Base-by-base conservation (phyloP, 2,329 filamentous ascomycete genomes). In the Curvularia eragrostidis region DNA sequence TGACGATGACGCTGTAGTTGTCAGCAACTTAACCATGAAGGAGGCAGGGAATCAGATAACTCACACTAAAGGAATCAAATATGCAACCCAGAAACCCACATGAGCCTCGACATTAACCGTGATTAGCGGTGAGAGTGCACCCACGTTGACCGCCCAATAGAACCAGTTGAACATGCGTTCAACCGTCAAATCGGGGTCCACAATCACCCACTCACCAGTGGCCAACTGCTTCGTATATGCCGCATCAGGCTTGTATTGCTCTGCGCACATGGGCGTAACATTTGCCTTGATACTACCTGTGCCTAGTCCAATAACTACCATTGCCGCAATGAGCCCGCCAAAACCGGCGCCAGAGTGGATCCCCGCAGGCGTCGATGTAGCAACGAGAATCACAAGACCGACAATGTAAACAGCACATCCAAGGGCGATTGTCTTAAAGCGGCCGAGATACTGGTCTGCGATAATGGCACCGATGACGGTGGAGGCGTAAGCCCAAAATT, bases 221-320 rank as follows among this genome's bases (percentile, higher is more conserved):
- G 48, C 39, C 26, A 56, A 36, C 13, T 48, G 56, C 19, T 48
- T 54, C 18, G 48, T 24, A 5, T 49, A 48, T 10, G 50, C 48
- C 2, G 30, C 26, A 7, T 54, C 30, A 21, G 47, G 44, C 30
- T 43, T 47, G 13, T 62, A 62, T 26, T 62, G 59, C 41, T 62
- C 59, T 28, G 59, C 59, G 28, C 41, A 52, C 50, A 62, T 52
- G 5, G 59, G 53, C 7, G 50, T 41, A 13, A 62, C 56, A 41
- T 62, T 62, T 10, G 59, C 41, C 34, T 57, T 62, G 53, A 62
- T 62, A 26, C 59, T 54, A 12, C 59, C 59, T 12, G 59, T 62
- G 2, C 59, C 56, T 15, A 62, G 38, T 5, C 59, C 56, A 41
- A 59, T 62, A 6, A 46, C 41, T 18, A 59, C 23, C 50, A 62